Evolutionary conservation across 352 stramenopile species (phyloP).

Genomic region (Phytophthora ohioensis): DNA sequence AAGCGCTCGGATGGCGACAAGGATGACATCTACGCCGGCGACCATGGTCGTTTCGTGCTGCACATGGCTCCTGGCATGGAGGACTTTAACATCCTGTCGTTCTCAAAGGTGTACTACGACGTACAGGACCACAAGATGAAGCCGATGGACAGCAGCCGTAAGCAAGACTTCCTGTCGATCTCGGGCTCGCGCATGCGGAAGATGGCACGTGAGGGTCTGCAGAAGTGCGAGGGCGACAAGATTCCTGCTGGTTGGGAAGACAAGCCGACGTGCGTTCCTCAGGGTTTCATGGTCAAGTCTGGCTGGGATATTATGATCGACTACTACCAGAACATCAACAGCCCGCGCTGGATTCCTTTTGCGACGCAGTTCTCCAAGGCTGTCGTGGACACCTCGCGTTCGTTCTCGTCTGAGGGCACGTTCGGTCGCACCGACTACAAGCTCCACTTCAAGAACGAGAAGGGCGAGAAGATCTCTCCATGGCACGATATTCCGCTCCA

Average conservation of each 20-base stretch:
- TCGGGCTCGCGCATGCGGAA: slow-evolving; percentile 97
- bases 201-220: slow-evolving; percentile 95
- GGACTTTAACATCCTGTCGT: slow-evolving; percentile 95
- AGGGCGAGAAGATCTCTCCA: slow-evolving; percentile 89
- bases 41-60: slow-evolving; percentile 97
- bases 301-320: slow-evolving; percentile 99
- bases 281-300: slow-evolving; percentile 98
- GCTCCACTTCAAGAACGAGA: slow-evolving; percentile 76
- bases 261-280: slow-evolving; percentile 93
- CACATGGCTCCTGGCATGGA: slow-evolving; percentile 97
- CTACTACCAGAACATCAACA: slow-evolving; percentile 98
- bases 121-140: slow-evolving; percentile 98
- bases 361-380: slow-evolving; percentile 73
- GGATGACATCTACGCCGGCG: slow-evolving; percentile 96
- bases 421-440: slow-evolving; percentile 83
- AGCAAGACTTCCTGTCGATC: slow-evolving; percentile 98
- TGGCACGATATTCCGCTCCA: slow-evolving; percentile 98
- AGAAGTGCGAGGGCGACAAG: slow-evolving; percentile 86
- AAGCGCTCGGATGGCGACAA: slow-evolving; percentile 96
- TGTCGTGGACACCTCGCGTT: slow-evolving; percentile 51
- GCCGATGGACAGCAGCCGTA: slow-evolving; percentile 90
- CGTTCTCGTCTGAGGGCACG: slow-evolving; percentile 67
- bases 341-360: slow-evolving; percentile 81
- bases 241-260: slow-evolving; percentile 81
- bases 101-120: slow-evolving; percentile 98